phyloP scores from a whole-genome alignment of 2,329 filamentous ascomycete species.

The Ascocoryne sarcoides region DNA sequence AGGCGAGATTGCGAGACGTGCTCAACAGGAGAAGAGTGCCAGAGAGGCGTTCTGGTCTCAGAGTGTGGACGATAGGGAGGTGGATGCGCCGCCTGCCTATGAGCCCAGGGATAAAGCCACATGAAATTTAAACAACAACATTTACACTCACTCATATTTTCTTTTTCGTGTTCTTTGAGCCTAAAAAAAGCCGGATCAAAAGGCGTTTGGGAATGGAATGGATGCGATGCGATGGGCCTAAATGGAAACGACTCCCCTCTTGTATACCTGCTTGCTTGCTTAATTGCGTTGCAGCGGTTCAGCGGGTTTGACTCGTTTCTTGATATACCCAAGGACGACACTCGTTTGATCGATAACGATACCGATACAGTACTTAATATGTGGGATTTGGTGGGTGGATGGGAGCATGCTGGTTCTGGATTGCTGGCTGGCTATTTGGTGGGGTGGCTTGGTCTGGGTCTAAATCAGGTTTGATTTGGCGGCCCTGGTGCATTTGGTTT shows the following conservation, averaged over 20 bases:
- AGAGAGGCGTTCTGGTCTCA: constrained; percentile 36
- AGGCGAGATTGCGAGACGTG: constrained; percentile 76
- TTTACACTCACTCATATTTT: constrained; percentile 4
- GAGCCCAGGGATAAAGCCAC: constrained; percentile 33
- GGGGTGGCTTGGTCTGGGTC: too few relatives aligned
- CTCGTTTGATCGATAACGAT: too few relatives aligned
- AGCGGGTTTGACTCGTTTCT: too few relatives aligned
- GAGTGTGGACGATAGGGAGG: constrained; percentile 40
- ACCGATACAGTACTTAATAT: too few relatives aligned
- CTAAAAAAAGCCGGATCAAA: constrained; percentile 1
- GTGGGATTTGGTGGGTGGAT: too few relatives aligned
- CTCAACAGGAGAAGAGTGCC: constrained; percentile 78
- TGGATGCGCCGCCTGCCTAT: constrained; percentile 54
- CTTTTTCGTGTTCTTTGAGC: too few relatives aligned
- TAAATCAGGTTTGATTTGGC: too few relatives aligned
- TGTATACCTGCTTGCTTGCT: constrained; percentile 14
- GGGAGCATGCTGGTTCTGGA: too few relatives aligned
- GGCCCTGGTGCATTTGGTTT: not conserved
- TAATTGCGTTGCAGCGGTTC: too few relatives aligned
- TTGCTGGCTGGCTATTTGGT: too few relatives aligned
- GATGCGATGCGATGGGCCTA: not conserved
- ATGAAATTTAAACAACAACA: too few relatives aligned
- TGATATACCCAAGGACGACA: too few relatives aligned
- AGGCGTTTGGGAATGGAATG: constrained; percentile 1
- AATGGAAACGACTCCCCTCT: constrained; percentile 14